Percentiles rank a stretch among this genome's conserved stretches.
phyloP scores from a whole-genome alignment of 2,329 filamentous ascomycete genomes.

The Nectriaceae sp. region DNA sequence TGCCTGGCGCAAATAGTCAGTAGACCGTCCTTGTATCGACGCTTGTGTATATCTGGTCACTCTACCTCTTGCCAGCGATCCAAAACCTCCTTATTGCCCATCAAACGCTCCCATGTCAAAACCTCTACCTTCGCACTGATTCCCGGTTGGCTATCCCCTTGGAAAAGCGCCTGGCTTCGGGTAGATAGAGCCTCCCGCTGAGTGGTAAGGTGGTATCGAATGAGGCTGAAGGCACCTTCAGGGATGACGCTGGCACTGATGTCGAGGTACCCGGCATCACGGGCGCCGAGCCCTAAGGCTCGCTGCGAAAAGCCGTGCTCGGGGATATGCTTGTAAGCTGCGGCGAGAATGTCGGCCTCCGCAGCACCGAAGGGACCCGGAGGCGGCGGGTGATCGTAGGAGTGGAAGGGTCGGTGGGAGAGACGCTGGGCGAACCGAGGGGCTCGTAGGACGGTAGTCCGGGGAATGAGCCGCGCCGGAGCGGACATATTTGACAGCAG shows the following conservation, averaged over 20 bases:
- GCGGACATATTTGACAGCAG: constrained; percentile 15
- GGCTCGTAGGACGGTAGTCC: constrained; percentile 11
- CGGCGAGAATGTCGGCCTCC: constrained; percentile 77
- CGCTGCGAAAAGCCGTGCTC: constrained; percentile 77
- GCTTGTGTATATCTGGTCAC: constrained; percentile 13
- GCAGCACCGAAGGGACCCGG: constrained; percentile 63
- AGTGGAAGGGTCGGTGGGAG: constrained; percentile 61
- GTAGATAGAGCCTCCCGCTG: constrained; percentile 62
- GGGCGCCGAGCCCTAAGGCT: constrained; percentile 75
- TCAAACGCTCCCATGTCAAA: constrained; percentile 75
- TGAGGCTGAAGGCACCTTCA: constrained; percentile 76
- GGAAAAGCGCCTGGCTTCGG: constrained; percentile 42
- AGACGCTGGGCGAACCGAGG: constrained; percentile 15
- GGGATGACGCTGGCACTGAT: constrained; percentile 83
- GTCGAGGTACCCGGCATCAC: constrained; percentile 83
- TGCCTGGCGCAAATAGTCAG: constrained; percentile 55
- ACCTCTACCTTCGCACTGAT: constrained; percentile 67
- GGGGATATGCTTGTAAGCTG: constrained; percentile 79
- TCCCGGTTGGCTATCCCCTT: constrained; percentile 39
- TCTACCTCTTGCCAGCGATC: constrained; percentile 84
- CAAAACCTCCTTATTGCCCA: constrained; percentile 72
- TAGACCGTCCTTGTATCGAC: constrained; percentile 3
- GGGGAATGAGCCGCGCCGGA: constrained; percentile 15
- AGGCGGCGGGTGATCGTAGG: constrained; percentile 64
- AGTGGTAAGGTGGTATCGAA: constrained; percentile 73